Base-by-base conservation (phyloP, 2,329 filamentous ascomycete genomes). In the Pseudogymnoascus sp. region DNA sequence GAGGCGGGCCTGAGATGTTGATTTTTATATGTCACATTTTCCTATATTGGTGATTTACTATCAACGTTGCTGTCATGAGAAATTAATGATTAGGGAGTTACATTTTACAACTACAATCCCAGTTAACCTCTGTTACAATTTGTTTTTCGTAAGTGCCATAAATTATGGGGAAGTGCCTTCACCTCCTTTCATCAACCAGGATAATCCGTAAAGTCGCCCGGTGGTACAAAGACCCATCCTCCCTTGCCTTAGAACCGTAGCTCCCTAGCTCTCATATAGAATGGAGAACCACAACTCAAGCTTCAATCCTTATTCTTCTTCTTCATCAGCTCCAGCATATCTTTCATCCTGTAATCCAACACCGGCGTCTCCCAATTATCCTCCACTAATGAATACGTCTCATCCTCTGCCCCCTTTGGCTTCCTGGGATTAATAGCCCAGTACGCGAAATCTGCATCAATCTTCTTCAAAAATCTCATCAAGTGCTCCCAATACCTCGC, bases 351-450 rank as follows among this genome's bases (percentile, higher is more conserved):
- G 74, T 87, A 87, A 71, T 87, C 85, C 69, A 84, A 74, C 62
- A 86, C 77, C 0, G 83, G 81, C 17, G 84, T 87, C 67, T 80
- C 70, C 86, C 86, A 89, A 72, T 87, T 84, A 69, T 87, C 85
- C 65, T 80, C 74, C 17, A 89, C 75, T 23, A 89, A 74, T 2
- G 82, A 81, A 71, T 89, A 89, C 11, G 79, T 79, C 76, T 89
- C 86, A 33, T 75, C 77, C 60, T 76, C 79, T 71, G 86, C 79
- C 38, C 81, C 76, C 64, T 79, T 79, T 9, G 85, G 83, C 74
- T 89, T 89, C 57, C 83, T 78, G 40, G 86, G 83, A 74, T 89
- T 89, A 67, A 89, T 71, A 15, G 86, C 86, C 87, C 87, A 89
- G 74, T 89, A 89, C 6, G 83, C 87, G 76, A 87, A 87, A 68